Evolutionary conservation across 306 rosid genomes (phyloP).

Genomic region (barrel medic (Medicago truncatula)): DNA sequence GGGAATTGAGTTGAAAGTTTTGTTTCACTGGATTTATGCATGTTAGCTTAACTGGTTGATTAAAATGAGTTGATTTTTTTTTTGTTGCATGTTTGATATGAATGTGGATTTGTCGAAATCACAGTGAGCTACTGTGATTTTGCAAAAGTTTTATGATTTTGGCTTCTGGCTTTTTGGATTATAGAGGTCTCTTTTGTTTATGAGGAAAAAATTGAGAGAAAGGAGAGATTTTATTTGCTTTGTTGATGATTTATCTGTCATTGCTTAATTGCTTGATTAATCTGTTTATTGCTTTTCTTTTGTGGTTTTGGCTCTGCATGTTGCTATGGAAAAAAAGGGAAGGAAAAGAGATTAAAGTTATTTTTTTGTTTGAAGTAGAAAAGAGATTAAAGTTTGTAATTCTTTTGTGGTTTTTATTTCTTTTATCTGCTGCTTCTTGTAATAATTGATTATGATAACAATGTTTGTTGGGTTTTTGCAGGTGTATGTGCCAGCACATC

Average conservation of each 20-base stretch:
- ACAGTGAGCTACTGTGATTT: neutral
- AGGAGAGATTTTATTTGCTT: neutral
- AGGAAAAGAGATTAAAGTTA: neutral
- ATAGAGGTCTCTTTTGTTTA: neutral
- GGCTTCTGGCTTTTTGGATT: neutral
- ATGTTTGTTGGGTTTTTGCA: slow-evolving; percentile 43
- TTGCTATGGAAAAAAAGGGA: neutral
- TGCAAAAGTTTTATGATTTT: neutral
- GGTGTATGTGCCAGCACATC: slow-evolving; percentile 95
- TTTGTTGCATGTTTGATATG: neutral
- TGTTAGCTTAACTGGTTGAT: slow-evolving; percentile 8
- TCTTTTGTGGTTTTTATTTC: too few relatives aligned
- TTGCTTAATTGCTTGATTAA: neutral
- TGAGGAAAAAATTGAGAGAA: neutral
- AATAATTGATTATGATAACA: slow-evolving; percentile 3
- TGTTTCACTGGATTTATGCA: neutral
- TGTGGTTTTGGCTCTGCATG: neutral
- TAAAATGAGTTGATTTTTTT: neutral
- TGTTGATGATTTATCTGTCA: neutral
- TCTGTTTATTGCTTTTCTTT: slow-evolving; percentile 1
- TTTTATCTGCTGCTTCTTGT: neutral
- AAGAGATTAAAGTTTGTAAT: neutral
- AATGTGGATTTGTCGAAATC: neutral
- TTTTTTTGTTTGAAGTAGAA: too few relatives aligned
- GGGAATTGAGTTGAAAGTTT: neutral